Evolutionary conservation across 176 grass and related monocot species (phyloP).

Genomic region (Areca catechu): DNA sequence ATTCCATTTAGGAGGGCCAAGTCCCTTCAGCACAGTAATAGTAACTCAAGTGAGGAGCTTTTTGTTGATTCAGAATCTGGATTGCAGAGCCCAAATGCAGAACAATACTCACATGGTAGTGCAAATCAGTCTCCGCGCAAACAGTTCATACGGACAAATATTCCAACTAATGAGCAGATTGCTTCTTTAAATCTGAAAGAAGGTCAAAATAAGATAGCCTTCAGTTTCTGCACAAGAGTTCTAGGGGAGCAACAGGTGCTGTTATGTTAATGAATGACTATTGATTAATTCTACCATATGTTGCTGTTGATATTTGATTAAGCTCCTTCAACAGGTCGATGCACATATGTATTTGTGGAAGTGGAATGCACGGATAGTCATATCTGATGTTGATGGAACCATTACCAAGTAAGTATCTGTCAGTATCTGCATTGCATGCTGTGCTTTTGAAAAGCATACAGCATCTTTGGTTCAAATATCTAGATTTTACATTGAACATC

Average conservation of each 20-base stretch:
- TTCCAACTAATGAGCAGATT: constrained; percentile 94
- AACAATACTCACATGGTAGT: constrained; percentile 48
- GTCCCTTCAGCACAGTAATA: constrained; percentile 80
- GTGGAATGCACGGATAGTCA: constrained; percentile 97
- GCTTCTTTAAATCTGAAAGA: constrained; percentile 88
- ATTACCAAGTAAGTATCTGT: constrained; percentile 70
- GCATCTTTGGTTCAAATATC: too few species aligned
- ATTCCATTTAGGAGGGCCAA: constrained; percentile 80
- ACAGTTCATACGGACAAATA: constrained; percentile 84
- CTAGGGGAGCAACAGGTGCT: constrained; percentile 86
- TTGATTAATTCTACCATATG: constrained; percentile 17
- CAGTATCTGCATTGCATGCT: too few species aligned
- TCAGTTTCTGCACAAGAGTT: constrained; percentile 92
- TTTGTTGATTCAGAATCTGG: constrained; percentile 85
- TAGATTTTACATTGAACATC: too few species aligned
- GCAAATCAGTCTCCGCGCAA: constrained; percentile 65
- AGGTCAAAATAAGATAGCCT: constrained; percentile 86
- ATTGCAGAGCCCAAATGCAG: constrained; percentile 59
- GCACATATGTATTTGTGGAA: constrained; percentile 98
- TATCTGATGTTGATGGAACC: constrained; percentile 99
- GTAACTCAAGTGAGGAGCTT: constrained; percentile 73
- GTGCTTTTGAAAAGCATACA: too few species aligned
- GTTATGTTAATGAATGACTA: constrained; percentile 18
- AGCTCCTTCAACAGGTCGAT: constrained; percentile 66
- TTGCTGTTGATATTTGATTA: constrained; percentile 19